Evolutionary conservation across 2,329 filamentous ascomycete species (phyloP), one percentile per base, ranked within the genome.

Genomic region (Cylindrodendrum hubeiense): DNA sequence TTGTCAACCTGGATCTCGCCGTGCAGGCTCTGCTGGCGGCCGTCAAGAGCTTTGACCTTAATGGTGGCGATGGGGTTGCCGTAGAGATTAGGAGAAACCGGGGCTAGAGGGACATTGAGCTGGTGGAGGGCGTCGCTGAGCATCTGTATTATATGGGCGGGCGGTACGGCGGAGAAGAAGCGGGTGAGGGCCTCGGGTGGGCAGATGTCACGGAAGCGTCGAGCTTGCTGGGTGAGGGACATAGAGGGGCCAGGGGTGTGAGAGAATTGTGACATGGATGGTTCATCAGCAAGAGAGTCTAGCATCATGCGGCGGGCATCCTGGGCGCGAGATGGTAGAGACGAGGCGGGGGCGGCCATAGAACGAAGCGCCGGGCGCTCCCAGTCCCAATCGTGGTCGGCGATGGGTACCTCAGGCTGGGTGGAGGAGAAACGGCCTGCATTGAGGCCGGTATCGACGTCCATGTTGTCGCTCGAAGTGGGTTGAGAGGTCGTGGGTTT

Each of bases 201-300:
- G 46, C 98, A 89, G 72, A 99, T 97, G 78, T 99, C 96, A 69
- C 89, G 89, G 85, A 98, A 99, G 47, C 88, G 89, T 30, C 92
- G 92, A 4, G 96, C 96, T 67, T 92, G 91, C 79, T 99, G 96
- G 1, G 96, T 99, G 43, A 97, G 87, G 47, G 90, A 93, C 66
- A 97, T 82, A 1, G 95, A 93, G 0, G 97, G 90, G 6, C 90
- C 88, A 0, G 93, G 94, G 3, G 86, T 90, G 54, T 91, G 86
- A 5, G 93, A 92, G 85, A 98, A 98, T 78, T 98, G 96, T 65
- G 85, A 88, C 88, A 91, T 91, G 63, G 91, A 92, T 1, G 95
- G 95, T 77, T 98, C 96, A 72, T 97, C 93, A 52, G 90, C 90
- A 1, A 98, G 88, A 56, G 88, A 85, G 62, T 91, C 89, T 59